A percentile compares a stretch with the other conserved stretches of the same genome.
phyloP scores from a whole-genome alignment of 1,284 basidiomycete genomes.

The Rhodotorula sp. region DNA sequence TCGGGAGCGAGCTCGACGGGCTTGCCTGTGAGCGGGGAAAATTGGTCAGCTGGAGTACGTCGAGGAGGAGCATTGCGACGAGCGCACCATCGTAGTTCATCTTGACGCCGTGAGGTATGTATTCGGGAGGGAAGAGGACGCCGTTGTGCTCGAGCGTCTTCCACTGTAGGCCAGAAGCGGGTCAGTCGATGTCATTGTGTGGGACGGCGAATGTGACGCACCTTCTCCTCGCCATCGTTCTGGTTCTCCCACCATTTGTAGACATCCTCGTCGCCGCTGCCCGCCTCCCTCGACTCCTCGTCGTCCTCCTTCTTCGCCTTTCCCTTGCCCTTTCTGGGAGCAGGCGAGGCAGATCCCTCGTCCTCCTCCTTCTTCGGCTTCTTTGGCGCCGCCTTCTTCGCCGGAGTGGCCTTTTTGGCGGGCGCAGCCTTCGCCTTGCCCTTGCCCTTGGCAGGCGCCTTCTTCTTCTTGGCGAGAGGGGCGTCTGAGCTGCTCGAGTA shows the following conservation, averaged over 20 bases:
- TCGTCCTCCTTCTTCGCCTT: conserved; percentile 41
- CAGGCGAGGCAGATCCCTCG: conserved; percentile 22
- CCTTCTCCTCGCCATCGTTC: conserved; percentile 48
- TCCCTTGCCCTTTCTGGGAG: conserved; percentile 50
- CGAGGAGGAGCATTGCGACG: neutral
- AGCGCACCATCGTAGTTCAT: conserved; percentile 89
- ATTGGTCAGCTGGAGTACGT: neutral
- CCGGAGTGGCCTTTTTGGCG: conserved; percentile 41
- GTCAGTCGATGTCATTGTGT: neutral
- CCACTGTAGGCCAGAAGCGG: conserved; percentile 66
- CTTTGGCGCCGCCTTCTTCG: conserved; percentile 20
- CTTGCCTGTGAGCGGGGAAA: conserved; percentile 59
- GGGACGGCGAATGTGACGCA: conserved; percentile 3
- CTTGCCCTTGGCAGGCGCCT: conserved; percentile 15
- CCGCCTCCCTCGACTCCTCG: conserved; percentile 29
- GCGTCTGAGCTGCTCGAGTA: conserved; percentile 27
- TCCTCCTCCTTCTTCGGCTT: conserved; percentile 49
- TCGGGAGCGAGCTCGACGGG: conserved; percentile 74
- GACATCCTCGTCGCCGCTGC: conserved; percentile 57
- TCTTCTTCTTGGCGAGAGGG: conserved; percentile 34
- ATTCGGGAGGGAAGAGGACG: conserved; percentile 93
- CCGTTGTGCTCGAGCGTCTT: conserved; percentile 87
- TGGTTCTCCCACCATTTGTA: conserved; percentile 81
- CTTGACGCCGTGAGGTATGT: conserved; percentile 81
- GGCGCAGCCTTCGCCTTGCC: conserved; percentile 48